These are phyloP conservation scores for Lenzites betulinus DNA, from an alignment of 768 basidiomycete species.

Conservation along the genomic window DNA sequence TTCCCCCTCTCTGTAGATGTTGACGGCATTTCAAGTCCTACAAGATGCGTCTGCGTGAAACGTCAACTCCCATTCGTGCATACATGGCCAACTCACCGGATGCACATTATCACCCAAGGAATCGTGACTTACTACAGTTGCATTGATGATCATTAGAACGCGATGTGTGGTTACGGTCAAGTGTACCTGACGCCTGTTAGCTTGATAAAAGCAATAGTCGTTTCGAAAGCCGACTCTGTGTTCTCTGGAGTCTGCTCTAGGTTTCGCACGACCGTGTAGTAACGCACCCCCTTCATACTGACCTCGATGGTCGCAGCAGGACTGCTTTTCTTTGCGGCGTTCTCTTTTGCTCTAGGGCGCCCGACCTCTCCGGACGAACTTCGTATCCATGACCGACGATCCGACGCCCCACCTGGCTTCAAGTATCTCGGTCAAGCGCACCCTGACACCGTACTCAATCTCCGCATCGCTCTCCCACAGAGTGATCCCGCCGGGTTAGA, in stretches of 20 bases:
- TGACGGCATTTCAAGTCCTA: no score
- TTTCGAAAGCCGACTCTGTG: neutral
- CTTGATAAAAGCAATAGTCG: neutral
- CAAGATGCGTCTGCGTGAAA: no score
- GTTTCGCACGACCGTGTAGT: neutral
- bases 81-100: neutral
- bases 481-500: conserved; percentile 36
- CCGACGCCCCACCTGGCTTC: conserved; percentile 33
- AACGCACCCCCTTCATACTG: neutral
- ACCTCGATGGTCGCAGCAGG: conserved; percentile 18
- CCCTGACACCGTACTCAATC: conserved; percentile 29
- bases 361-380: conserved; percentile 20
- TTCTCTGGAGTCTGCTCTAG: neutral
- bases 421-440: conserved; percentile 29
- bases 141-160: neutral
- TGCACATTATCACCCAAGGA: no score
- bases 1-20: no score
- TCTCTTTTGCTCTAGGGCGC: conserved; percentile 22
- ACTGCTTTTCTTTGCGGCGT: conserved; percentile 19
- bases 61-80: neutral
- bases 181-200: neutral
- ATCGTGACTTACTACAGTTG: neutral
- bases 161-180: neutral
- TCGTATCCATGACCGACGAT: conserved; percentile 33
- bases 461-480: conserved; percentile 38